Conservation (phyloP, 305 asterid species). For the Lippia alba region DNA sequence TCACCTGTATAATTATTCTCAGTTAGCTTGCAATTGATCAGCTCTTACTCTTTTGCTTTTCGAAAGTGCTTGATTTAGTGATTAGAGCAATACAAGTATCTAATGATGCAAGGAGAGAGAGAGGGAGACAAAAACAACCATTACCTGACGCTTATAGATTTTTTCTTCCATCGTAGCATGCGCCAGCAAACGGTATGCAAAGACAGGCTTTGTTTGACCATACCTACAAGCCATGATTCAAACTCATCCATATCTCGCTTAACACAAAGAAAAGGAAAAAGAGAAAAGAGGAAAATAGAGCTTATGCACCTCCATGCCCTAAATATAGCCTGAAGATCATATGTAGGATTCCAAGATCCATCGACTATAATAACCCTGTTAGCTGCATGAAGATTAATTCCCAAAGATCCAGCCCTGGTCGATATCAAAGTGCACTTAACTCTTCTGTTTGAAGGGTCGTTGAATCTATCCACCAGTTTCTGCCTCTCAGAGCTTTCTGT, state of each 20-base stretch:
- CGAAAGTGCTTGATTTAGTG: neutral
- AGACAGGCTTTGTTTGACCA: slow-evolving; percentile 96
- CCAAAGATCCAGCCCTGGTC: slow-evolving; percentile 96
- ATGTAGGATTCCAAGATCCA: slow-evolving; percentile 99
- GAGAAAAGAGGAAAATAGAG: slow-evolving; percentile 12
- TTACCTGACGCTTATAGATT: slow-evolving; percentile 98
- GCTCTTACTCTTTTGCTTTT: no score
- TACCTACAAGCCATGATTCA: slow-evolving; percentile 56
- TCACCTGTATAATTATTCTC: slow-evolving; percentile 54
- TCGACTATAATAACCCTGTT: slow-evolving; percentile 96
- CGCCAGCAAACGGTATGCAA: slow-evolving; percentile 95
- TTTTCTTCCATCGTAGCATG: slow-evolving; percentile 99
- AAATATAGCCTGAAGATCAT: slow-evolving; percentile 96
- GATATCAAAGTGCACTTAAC: slow-evolving; percentile 91
- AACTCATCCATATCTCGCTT: slow-evolving; percentile 26
- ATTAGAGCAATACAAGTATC: no score
- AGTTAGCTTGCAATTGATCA: no score
- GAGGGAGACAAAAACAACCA: neutral
- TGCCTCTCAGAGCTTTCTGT: slow-evolving; percentile 92
- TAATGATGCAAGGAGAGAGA: neutral
- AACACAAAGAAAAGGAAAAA: slow-evolving; percentile 1
- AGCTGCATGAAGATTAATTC: slow-evolving; percentile 98
- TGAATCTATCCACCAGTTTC: slow-evolving; percentile 87
- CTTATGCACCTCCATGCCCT: slow-evolving; percentile 89
- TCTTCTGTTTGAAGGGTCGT: slow-evolving; percentile 82